Evolutionary conservation across 2,329 filamentous ascomycete genomes (phyloP).

Genomic region (Ceratocystis cubensis): DNA sequence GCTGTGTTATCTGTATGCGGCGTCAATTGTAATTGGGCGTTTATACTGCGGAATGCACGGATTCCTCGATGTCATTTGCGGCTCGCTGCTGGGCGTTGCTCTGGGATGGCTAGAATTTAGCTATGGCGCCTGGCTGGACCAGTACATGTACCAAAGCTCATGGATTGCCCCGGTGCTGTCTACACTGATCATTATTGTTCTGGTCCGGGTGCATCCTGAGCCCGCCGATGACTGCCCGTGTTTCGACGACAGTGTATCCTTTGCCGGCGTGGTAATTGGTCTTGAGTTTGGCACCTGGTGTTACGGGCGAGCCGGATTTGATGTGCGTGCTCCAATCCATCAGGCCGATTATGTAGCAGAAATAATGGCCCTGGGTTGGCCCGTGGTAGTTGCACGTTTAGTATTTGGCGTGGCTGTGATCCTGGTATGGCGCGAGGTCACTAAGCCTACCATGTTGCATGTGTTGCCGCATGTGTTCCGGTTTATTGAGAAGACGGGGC

Average conservation of each 20-base stretch:
- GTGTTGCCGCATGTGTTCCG: conserved; percentile 77
- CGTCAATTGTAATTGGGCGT: conserved; percentile 79
- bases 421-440: conserved; percentile 78
- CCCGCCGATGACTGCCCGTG: conserved; percentile 94
- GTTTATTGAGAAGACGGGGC: conserved; percentile 63
- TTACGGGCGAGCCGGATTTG: conserved; percentile 16
- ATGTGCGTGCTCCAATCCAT: conserved; percentile 47
- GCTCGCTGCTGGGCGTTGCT: conserved; percentile 60
- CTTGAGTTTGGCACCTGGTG: conserved; percentile 67
- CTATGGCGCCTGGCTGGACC: conserved; percentile 51
- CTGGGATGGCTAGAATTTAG: conserved; percentile 49
- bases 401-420: conserved; percentile 69
- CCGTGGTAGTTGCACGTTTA: conserved; percentile 53
- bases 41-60: conserved; percentile 99
- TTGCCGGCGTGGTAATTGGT: conserved; percentile 81
- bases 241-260: conserved; percentile 90
- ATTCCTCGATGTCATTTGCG: conserved; percentile 78
- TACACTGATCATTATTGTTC: conserved; percentile 53
- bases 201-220: conserved; percentile 85
- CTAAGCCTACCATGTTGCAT: conserved; percentile 72
- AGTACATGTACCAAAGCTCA: conserved; percentile 53
- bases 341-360: conserved; percentile 36
- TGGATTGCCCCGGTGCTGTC: conserved; percentile 53
- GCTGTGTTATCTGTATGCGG: conserved; percentile 69
- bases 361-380: conserved; percentile 52